Base-by-base conservation (phyloP, 208 protist genomes). In the Naegleria gruberi region DNA sequence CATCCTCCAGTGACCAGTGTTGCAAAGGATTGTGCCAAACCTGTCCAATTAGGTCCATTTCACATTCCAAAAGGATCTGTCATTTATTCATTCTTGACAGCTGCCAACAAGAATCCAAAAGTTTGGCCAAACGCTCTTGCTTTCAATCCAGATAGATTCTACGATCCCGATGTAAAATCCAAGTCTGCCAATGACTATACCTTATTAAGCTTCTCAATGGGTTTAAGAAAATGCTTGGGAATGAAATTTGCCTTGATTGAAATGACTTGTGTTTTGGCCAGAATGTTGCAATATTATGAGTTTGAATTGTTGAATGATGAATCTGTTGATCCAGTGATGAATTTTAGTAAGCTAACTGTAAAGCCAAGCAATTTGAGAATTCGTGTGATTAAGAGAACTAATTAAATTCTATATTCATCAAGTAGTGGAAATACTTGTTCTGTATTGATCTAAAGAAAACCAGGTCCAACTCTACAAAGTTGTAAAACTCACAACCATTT, bases 291-390 rank as follows among this genome's bases (percentile, higher is more conserved):
- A 55, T 40, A 87, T 0, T 87, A 40, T 87, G 6, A 19, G 40
- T n/a, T 87, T 46, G 43, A 87, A 40, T 87, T 87, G 12, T 65
- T 65, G 51, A 65, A 65, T 65, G 51, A 65, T 65, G 51, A 65
- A 19, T 30, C 15, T 65, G 51, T 65, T 10, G 12, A 65, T 19
- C 51, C 51, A 65, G 51, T 65, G 51, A 30, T 65, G 51, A 23
- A 10, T 1, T 3, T 23, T 23, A 3, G 19, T 1, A 19, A 19
- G 2, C 15, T 65, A 30, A 65, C 51, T 1, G 15, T 65, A 10
- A 65, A 65, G 12, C 51, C 51, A 65, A 1, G 12, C 30, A 1
- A 23, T 23, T 30, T 65, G 51, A 65, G 30, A 65, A 23, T 65
- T 10, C 15, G 51, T 30, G 51, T 65, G n/a, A n/a, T n/a, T n/a